Evolutionary conservation across 495 filamentous ascomycete species (phyloP).

Genomic region (Penicillium dipodomyicola): DNA sequence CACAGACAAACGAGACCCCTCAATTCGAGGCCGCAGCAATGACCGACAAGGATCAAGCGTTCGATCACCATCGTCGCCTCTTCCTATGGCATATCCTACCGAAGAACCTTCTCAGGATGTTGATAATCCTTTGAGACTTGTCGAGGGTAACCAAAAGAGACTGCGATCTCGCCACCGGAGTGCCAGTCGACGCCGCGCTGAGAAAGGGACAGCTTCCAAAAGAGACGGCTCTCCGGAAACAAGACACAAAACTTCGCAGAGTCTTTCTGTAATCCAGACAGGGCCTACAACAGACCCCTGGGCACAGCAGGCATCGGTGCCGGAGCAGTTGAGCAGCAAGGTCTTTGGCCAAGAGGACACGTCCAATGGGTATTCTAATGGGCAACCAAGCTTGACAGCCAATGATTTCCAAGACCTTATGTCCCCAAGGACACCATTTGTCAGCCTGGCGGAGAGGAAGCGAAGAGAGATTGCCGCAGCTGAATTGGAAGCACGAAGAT

Average conservation of each 20-base stretch:
- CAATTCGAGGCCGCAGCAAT: conserved; percentile 50
- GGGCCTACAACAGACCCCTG: background rate
- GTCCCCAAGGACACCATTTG: conserved; percentile 28
- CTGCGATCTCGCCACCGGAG: conserved; percentile 61
- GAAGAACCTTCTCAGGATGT: conserved; percentile 33
- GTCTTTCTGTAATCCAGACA: conserved; percentile 45
- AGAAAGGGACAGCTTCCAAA: conserved; percentile 42
- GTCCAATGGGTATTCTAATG: conserved; percentile 9
- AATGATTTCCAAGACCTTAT: conserved; percentile 24
- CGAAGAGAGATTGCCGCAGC: conserved; percentile 78
- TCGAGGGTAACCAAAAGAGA: conserved; percentile 59
- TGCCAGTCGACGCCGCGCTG: conserved; percentile 45
- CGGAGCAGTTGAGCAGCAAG: conserved; percentile 23
- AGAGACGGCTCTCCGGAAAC: conserved; percentile 50
- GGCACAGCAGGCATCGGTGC: background rate
- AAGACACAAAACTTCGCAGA: conserved; percentile 27
- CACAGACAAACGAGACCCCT: conserved; percentile 39
- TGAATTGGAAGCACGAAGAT: conserved; percentile 81
- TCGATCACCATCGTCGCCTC: conserved; percentile 77
- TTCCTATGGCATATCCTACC: conserved; percentile 59
- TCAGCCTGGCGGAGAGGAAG: conserved; percentile 36
- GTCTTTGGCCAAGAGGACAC: conserved; percentile 24
- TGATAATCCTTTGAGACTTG: conserved; percentile 61
- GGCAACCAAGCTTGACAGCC: conserved; percentile 14
- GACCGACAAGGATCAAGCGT: conserved; percentile 57